Evolutionary conservation across 805 yeast genomes (phyloP), one percentile per base, ranked within the genome.

Genomic region (Maudiozyma bulderi): DNA sequence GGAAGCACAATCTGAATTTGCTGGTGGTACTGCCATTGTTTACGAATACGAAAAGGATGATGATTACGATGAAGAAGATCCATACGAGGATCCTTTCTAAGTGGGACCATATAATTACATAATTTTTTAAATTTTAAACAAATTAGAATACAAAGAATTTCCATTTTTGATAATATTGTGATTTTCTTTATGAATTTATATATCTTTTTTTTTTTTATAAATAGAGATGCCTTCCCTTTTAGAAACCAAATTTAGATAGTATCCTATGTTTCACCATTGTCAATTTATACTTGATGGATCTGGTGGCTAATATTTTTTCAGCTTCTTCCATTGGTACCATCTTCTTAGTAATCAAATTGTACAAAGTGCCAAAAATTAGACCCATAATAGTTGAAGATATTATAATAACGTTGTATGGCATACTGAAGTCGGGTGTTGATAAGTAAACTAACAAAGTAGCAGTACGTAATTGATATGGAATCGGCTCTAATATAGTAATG

Each of bases 381-480:
- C 98, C 88, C 87, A 93, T 84, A 6, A 89, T 84, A 0, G 99
- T 93, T 7, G 95, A 86, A 0, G 98, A 86, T 53, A 93, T 72
- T 43, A 93, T 93, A 52, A 93, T 91, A 40, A 93, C 99, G 59
- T 93, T 93, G 65, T 93, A 93, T 0, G 99, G 99, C 99, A 93
- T 93, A 53, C 95, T 86, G 68, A 93, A 93, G 69, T 93, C 99
- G 0, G 99, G 99, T 0, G 98, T 93, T 2, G 99, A 96, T 47
- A 93, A 73, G 0, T 93, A 80, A 45, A 93, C 72, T 50, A 93
- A 72, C 41, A 90, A 75, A n/a, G 97, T 85, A 5, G 96, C 79
- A 0, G 98, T 87, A 61, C 98, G 76, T 52, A 82, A 57, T 51
- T 77, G 73, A 56, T 84, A 82, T 6, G 52, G 40, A 10, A 32